phyloP scores from a whole-genome alignment of 306 rosid genomes.

The Rosa persica region DNA sequence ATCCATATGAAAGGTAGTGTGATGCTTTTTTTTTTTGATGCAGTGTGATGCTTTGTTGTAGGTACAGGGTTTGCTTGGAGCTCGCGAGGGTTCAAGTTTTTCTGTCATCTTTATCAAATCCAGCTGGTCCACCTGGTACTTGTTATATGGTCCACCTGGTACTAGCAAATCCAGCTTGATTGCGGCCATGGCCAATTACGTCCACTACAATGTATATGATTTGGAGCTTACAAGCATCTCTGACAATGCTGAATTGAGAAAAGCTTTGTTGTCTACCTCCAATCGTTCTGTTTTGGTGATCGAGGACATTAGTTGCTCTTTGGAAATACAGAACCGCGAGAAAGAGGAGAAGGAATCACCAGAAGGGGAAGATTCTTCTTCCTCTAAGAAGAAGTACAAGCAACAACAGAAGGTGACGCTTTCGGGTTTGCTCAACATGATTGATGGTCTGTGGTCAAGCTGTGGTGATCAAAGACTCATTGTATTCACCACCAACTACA shows the following conservation, averaged over 20 bases:
- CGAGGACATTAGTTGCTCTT: slow-evolving; percentile 39
- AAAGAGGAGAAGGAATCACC: neutral
- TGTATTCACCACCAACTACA: slow-evolving; percentile 58
- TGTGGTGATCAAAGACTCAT: slow-evolving; percentile 58
- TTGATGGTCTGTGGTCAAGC: slow-evolving; percentile 68
- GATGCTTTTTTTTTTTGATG: too few relatives aligned
- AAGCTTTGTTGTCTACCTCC: slow-evolving; percentile 25
- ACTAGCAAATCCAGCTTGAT: slow-evolving; percentile 43
- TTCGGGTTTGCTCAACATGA: slow-evolving; percentile 43
- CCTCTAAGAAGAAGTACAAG: neutral
- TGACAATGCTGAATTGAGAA: slow-evolving; percentile 24
- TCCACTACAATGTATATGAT: slow-evolving; percentile 39
- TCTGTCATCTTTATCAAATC: too few relatives aligned
- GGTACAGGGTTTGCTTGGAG: too few relatives aligned
- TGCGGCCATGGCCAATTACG: slow-evolving; percentile 52
- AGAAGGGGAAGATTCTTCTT: neutral
- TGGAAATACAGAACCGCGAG: slow-evolving; percentile 11
- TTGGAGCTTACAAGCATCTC: slow-evolving; percentile 32
- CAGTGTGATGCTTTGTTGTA: too few relatives aligned
- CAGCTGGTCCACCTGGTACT: too few relatives aligned
- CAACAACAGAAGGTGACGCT: slow-evolving; percentile 13
- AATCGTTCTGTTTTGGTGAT: slow-evolving; percentile 44
- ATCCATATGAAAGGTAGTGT: too few relatives aligned
- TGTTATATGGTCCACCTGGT: slow-evolving; percentile 41
- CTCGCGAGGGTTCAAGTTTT: too few relatives aligned